Evolutionary conservation across 441 rosid genomes (phyloP).

Genomic region (Hura crepitans): DNA sequence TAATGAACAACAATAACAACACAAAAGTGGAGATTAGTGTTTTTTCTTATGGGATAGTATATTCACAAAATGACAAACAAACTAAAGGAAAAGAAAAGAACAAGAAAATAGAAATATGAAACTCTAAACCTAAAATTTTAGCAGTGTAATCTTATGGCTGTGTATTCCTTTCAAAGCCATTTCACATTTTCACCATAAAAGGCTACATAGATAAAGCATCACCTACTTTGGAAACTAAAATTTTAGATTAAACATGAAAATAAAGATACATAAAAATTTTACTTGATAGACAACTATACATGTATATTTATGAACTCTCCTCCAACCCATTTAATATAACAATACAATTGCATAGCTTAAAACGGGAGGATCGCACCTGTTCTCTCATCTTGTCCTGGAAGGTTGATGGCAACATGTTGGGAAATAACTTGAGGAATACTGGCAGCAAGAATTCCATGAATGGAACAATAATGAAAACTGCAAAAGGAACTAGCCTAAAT

Average conservation of each 20-base stretch:
- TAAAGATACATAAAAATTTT: background rate
- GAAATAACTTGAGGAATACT: constrained; percentile 74
- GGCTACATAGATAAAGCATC: background rate
- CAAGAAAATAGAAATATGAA: background rate
- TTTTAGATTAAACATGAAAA: background rate
- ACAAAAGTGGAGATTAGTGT: background rate
- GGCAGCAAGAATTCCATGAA: constrained; percentile 92
- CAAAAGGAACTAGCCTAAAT: constrained; percentile 85
- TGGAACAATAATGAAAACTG: constrained; percentile 84
- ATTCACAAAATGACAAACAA: constrained; percentile 1
- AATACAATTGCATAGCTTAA: constrained; percentile 2
- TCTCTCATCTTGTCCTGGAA: constrained; percentile 99
- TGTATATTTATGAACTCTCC: background rate
- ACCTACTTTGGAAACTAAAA: background rate
- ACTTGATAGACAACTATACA: background rate
- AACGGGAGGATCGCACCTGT: constrained; percentile 49
- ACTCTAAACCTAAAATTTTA: background rate
- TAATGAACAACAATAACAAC: background rate
- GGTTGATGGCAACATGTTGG: constrained; percentile 96
- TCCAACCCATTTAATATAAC: background rate
- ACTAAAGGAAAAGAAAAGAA: background rate
- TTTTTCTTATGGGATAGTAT: background rate
- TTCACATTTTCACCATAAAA: constrained; percentile 1
- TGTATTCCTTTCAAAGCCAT: background rate
- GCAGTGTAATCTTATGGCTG: background rate